These are phyloP conservation scores for Apiotrichum laibachii DNA, from an alignment of 1,284 basidiomycete species.

Conservation along the genomic window DNA sequence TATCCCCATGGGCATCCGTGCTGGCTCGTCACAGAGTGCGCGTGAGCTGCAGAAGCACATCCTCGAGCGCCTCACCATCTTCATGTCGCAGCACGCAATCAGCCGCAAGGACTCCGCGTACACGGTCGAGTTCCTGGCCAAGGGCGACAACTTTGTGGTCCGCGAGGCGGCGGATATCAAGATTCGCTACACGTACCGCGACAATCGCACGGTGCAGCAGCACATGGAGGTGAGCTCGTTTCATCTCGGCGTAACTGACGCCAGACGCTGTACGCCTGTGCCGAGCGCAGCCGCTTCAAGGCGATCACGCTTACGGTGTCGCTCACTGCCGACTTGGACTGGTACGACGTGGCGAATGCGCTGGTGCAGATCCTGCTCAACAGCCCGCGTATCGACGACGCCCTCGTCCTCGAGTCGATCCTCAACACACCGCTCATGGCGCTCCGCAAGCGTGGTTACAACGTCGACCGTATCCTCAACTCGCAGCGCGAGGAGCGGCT, in stretches of 20 bases:
- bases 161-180: conserved; percentile 55
- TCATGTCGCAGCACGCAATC: conserved; percentile 72
- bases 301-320: conserved; percentile 76
- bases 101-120: conserved; percentile 44
- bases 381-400: conserved; percentile 72
- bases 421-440: conserved; percentile 83
- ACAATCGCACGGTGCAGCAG: conserved; percentile 26
- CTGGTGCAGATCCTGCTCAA: conserved; percentile 74
- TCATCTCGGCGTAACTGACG: conserved; percentile 1
- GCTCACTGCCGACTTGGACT: conserved; percentile 70
- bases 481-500: conserved; percentile 74
- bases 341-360: conserved; percentile 63
- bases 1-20: conserved; percentile 41
- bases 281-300: conserved; percentile 55
- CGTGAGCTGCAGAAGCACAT: conserved; percentile 55
- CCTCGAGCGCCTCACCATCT: conserved; percentile 84
- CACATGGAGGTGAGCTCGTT: conserved; percentile 42
- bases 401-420: conserved; percentile 69
- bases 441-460: conserved; percentile 65
- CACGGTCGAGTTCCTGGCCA: conserved; percentile 70
- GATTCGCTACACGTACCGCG: conserved; percentile 41
- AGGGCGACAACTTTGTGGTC: conserved; percentile 63
- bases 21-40: conserved; percentile 31
- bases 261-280: conserved; percentile 67
- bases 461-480: conserved; percentile 83